phyloP scores from a whole-genome alignment of 2,329 filamentous ascomycete genomes.

The Macroventuria anomochaeta region DNA sequence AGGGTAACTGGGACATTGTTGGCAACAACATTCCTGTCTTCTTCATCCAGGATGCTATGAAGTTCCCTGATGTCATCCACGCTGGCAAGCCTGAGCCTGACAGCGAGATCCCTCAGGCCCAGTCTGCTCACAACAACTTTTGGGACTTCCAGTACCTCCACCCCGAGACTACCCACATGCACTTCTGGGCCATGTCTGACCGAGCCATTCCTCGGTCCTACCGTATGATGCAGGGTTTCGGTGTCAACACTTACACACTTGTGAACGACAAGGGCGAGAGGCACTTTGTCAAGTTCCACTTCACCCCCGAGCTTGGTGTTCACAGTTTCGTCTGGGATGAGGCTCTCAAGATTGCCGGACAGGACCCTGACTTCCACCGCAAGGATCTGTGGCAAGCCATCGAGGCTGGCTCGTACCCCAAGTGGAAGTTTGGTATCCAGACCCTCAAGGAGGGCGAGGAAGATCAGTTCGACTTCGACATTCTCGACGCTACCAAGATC shows the following conservation, averaged over 20 bases:
- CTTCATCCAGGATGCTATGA: slow-evolving; percentile 77
- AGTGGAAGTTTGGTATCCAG: slow-evolving; percentile 86
- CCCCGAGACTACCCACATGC: slow-evolving; percentile 78
- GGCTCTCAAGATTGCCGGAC: slow-evolving; percentile 68
- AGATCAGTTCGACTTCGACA: slow-evolving; percentile 83
- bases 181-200: slow-evolving; percentile 80
- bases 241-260: slow-evolving; percentile 79
- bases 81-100: slow-evolving; percentile 73
- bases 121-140: slow-evolving; percentile 75
- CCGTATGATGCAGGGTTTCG: slow-evolving; percentile 87
- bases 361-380: slow-evolving; percentile 80
- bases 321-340: slow-evolving; percentile 83
- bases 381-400: slow-evolving; percentile 80
- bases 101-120: slow-evolving; percentile 73
- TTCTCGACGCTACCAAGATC: slow-evolving; percentile 83
- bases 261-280: slow-evolving; percentile 71
- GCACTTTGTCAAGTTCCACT: slow-evolving; percentile 80
- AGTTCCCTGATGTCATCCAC: slow-evolving; percentile 72
- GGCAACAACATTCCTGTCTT: slow-evolving; percentile 79
- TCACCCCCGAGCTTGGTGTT: slow-evolving; percentile 75
- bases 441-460: slow-evolving; percentile 73
- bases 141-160: slow-evolving; percentile 75
- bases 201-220: slow-evolving; percentile 74
- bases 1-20: slow-evolving; percentile 78
- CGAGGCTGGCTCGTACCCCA: slow-evolving; percentile 71